Evolutionary conservation across 2,329 filamentous ascomycete species (phyloP), one percentile per base, ranked within the genome.

Genomic region (Pyrenophora teres): DNA sequence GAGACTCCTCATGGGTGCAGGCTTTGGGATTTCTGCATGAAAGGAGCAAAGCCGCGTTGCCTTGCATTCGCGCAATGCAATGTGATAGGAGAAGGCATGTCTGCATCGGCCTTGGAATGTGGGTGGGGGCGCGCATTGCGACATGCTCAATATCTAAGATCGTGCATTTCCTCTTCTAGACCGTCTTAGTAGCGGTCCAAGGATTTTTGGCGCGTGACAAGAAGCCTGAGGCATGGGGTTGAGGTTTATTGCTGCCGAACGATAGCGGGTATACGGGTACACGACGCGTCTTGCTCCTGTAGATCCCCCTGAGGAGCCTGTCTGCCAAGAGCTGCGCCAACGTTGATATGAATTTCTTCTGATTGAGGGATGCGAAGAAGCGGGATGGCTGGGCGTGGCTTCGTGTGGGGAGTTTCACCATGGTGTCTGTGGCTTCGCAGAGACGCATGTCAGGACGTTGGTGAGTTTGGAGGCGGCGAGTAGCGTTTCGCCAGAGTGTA

Each of bases 81-180:
- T 37, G 46, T 44, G 46, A 50, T 40, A 50, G 40, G 46, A 43
- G 46, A 35, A 31, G 19, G 16, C 31, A 18, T 6, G 19, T 21
- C 27, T 30, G 27, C 27, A 30, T 30, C 4, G 27, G 27, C 27
- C 27, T 30, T 30, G 9, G 27, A 8, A 9, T 30, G 10, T 30
- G 10, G 27, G 9, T 2, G 10, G 19, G n/a, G 38, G 12, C 18
- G 25, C 10, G 16, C 30, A 27, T 36, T 10, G 37, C 18, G 18
- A 38, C 16, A 30, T 30, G 27, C 21, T 30, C 27, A 30, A 30
- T 30, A 30, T 15, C 19, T 4, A 21, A 25, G 3, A 46, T 52
- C 42, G 48, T 44, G 42, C 40, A 46, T 55, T 54, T 52, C 52
- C 54, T 46, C 46, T 47, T 62, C 59, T 59, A 60, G 57, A 54